A percentile compares a stretch with the other conserved stretches of the same genome.
Conservation (phyloP, 2,329 filamentous ascomycete genomes). For the Exophiala oligosperma region DNA sequence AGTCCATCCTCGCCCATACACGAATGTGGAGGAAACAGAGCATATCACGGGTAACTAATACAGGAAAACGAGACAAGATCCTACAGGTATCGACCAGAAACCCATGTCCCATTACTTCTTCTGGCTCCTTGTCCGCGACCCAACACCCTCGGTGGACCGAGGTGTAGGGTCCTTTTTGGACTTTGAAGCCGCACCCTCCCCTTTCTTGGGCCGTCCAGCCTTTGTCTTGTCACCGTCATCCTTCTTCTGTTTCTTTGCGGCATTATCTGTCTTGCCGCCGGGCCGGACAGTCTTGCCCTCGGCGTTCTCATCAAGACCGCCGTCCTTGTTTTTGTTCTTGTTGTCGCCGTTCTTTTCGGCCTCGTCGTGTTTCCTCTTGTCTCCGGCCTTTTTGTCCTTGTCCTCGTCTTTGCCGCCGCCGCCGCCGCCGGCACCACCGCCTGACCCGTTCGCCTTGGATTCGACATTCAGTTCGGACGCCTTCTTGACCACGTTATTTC, state of each 20-base stretch:
- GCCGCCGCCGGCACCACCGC: conserved; percentile 17
- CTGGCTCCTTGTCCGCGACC: conserved; percentile 23
- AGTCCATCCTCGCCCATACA: too few species aligned
- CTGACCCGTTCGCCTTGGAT: conserved; percentile 37
- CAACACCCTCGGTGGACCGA: conserved; percentile 21
- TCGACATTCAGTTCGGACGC: conserved; percentile 62
- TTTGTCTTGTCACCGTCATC: conserved; percentile 27
- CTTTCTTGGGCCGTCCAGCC: conserved; percentile 38
- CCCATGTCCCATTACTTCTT: background rate
- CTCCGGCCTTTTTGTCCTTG: conserved; percentile 36
- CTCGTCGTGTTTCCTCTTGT: conserved; percentile 16
- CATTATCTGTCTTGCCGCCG: conserved; percentile 20
- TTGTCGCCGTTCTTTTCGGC: conserved; percentile 41
- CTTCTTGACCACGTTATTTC: conserved; percentile 66
- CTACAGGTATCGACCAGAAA: background rate
- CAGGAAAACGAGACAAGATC: background rate
- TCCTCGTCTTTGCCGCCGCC: conserved; percentile 38
- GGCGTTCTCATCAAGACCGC: conserved; percentile 39
- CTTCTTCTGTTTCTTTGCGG: conserved; percentile 23
- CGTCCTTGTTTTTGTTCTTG: conserved; percentile 14
- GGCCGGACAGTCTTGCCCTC: conserved; percentile 36
- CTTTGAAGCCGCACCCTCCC: conserved; percentile 36
- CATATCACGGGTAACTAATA: background rate
- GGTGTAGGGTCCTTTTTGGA: conserved; percentile 22
- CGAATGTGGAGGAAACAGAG: background rate